A percentile compares a stretch with the other conserved stretches of the same genome.
phyloP scores from a whole-genome alignment of 2,329 filamentous ascomycete genomes.

The Scedosporium dehoogii region DNA sequence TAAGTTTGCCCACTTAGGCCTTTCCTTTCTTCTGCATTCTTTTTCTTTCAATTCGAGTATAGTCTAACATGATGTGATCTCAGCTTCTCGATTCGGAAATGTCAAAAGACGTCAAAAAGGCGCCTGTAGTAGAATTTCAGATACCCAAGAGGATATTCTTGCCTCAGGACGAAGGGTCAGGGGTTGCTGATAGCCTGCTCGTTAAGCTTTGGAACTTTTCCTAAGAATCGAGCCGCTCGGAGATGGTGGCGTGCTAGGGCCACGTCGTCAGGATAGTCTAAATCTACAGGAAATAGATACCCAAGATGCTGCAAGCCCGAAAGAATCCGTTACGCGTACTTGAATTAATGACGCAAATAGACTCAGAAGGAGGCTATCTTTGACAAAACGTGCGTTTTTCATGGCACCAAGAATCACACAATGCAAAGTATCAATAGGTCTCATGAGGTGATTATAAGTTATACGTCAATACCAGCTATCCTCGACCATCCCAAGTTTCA shows the following conservation, averaged over 20 bases:
- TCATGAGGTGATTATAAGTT: too few species aligned
- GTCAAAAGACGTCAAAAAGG: slow-evolving; percentile 71
- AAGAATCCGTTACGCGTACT: too few species aligned
- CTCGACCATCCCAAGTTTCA: too few species aligned
- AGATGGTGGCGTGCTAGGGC: background rate
- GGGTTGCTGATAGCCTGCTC: slow-evolving; percentile 42
- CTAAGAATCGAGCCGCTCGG: background rate
- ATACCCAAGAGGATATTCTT: slow-evolving; percentile 79
- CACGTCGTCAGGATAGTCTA: background rate
- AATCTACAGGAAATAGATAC: background rate
- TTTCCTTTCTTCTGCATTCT: background rate
- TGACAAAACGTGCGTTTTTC: too few species aligned
- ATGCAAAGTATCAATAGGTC: too few species aligned
- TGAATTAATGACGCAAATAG: background rate
- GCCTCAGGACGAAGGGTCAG: slow-evolving; percentile 36
- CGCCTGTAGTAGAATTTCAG: slow-evolving; percentile 83
- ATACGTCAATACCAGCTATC: too few species aligned
- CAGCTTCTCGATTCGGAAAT: slow-evolving; percentile 79
- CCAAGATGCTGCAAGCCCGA: too few species aligned
- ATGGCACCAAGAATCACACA: too few species aligned
- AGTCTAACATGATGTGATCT: background rate
- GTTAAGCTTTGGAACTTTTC: slow-evolving; percentile 53
- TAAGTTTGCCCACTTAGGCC: slow-evolving; percentile 32
- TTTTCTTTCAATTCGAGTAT: background rate
- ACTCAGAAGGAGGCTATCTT: too few species aligned